These are phyloP conservation scores for Bretziella fagacearum DNA, from an alignment of 2,329 filamentous ascomycete species.

Conservation along the genomic window DNA sequence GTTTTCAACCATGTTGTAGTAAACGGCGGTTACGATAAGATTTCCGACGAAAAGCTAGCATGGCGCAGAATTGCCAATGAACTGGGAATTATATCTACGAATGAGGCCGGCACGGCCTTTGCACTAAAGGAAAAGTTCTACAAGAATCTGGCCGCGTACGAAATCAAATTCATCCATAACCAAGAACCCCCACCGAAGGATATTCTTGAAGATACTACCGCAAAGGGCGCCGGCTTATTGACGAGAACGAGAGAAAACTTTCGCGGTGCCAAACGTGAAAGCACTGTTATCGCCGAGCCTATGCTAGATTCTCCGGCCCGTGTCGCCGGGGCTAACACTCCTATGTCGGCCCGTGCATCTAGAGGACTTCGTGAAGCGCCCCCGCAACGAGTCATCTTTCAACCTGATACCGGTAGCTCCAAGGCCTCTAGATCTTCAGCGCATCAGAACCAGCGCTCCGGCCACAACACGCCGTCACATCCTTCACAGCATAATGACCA, in stretches of 20 bases:
- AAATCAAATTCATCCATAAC: slow-evolving; percentile 61
- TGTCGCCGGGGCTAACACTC: slow-evolving; percentile 33
- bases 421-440: slow-evolving; percentile 27
- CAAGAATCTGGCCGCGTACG: slow-evolving; percentile 74
- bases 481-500: slow-evolving; percentile 3
- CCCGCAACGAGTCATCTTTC: slow-evolving; percentile 67
- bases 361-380: slow-evolving; percentile 64
- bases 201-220: slow-evolving; percentile 73
- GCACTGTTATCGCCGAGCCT: slow-evolving; percentile 38
- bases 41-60: slow-evolving; percentile 67
- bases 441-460: neutral
- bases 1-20: slow-evolving; percentile 62
- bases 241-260: slow-evolving; percentile 67
- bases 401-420: slow-evolving; percentile 54
- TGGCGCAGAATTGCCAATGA: slow-evolving; percentile 68
- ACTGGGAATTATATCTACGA: slow-evolving; percentile 56
- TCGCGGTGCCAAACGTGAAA: slow-evolving; percentile 29
- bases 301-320: slow-evolving; percentile 42
- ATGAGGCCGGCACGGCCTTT: slow-evolving; percentile 71
- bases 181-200: slow-evolving; percentile 75
- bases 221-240: slow-evolving; percentile 66
- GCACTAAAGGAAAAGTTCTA: slow-evolving; percentile 78
- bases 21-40: slow-evolving; percentile 71
- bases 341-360: slow-evolving; percentile 38
- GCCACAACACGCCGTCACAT: slow-evolving; percentile 1